Evolutionary conservation across 73 alveolate species (phyloP).

Genomic region (Chromera velia): DNA sequence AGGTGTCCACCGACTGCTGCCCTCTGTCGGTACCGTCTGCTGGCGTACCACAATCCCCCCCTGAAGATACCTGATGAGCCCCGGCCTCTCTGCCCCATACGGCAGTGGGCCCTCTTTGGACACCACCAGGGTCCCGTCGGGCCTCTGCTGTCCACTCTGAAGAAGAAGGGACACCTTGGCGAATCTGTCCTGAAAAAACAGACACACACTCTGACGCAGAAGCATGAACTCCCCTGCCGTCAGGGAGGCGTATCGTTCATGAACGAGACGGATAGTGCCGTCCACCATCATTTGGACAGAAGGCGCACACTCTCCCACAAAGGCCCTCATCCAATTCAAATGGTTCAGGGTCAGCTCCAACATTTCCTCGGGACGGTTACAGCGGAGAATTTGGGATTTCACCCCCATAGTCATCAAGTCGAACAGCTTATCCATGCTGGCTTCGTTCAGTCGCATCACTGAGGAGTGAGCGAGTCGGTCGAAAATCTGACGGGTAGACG

Average conservation of each 20-base stretch:
- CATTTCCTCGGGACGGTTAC: conserved; percentile 76
- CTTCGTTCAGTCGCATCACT: conserved; percentile 86
- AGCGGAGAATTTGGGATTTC: conserved; percentile 61
- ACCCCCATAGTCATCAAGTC: conserved; percentile 92
- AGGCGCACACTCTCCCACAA: conserved; percentile 54
- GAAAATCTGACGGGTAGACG: conserved; percentile 77
- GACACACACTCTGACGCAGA: conserved; percentile 54
- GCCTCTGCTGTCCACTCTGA: conserved; percentile 48
- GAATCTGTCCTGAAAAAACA: conserved; percentile 81
- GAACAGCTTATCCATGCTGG: conserved; percentile 84
- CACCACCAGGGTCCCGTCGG: not conserved
- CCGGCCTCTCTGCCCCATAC: not conserved
- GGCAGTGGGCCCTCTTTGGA: not conserved
- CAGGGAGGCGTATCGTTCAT: conserved; percentile 49
- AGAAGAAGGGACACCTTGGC: conserved; percentile 84
- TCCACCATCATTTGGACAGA: conserved; percentile 53
- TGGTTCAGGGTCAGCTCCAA: conserved; percentile 75
- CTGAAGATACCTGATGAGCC: not conserved
- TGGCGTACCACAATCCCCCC: not conserved
- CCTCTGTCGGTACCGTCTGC: not conserved
- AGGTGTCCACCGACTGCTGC: not conserved
- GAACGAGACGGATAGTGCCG: conserved; percentile 49
- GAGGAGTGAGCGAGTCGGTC: conserved; percentile 88
- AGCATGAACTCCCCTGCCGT: conserved; percentile 65
- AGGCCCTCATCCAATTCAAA: conserved; percentile 50